A percentile compares a stretch with the other conserved stretches of the same genome.
These are phyloP conservation scores for Lasiodiplodia hormozganensis DNA, from an alignment of 2,329 filamentous ascomycete genomes.

Conservation along the genomic window DNA sequence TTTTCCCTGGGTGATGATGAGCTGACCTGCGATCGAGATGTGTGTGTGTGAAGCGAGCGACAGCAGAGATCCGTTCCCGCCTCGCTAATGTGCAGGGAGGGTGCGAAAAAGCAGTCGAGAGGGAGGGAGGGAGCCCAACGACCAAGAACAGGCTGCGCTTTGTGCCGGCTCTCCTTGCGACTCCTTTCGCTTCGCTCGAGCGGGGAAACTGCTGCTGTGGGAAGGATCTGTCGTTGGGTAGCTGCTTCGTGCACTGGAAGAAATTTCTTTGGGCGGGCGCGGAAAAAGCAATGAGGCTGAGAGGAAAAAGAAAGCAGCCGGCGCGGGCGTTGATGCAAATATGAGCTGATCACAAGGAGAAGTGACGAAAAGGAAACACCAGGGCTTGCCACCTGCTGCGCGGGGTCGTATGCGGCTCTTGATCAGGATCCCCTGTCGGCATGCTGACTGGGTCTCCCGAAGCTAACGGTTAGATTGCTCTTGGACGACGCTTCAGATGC, in stretches of 20 bases:
- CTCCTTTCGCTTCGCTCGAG: background rate
- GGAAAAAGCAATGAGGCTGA: constrained; percentile 14
- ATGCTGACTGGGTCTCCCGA: background rate
- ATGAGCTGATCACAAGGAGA: constrained; percentile 10
- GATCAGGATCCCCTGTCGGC: background rate
- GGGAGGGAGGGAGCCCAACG: background rate
- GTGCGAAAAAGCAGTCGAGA: background rate
- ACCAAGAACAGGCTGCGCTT: background rate
- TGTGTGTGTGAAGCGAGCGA: background rate
- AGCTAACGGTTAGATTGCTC: background rate
- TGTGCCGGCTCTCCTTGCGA: background rate
- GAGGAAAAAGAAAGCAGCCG: constrained; percentile 4
- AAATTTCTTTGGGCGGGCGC: background rate
- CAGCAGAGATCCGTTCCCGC: background rate
- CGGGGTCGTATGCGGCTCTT: constrained; percentile 1
- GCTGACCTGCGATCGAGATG: background rate
- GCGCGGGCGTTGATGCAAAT: background rate
- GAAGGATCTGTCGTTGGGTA: constrained; percentile 6
- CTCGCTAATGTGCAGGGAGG: background rate
- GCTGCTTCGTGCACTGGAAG: constrained; percentile 1
- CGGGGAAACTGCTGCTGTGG: background rate
- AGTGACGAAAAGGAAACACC: background rate
- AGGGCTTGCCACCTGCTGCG: background rate
- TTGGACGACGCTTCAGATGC: background rate
- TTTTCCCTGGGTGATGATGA: background rate